Conservation (phyloP, 371 early-diverging fungal species). For the Actinomortierella wolfii region DNA sequence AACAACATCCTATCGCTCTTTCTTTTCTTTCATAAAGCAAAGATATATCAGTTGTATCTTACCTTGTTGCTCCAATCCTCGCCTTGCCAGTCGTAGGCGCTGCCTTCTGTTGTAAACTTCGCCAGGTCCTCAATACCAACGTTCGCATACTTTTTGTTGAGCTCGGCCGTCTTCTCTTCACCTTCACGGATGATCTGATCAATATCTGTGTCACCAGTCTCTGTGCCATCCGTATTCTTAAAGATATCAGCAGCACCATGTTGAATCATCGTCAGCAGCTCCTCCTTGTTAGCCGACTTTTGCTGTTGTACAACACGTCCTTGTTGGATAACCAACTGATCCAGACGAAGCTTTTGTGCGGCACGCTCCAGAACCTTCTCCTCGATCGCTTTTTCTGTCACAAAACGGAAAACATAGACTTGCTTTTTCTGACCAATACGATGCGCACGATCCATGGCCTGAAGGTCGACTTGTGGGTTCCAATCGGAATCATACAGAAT, state of each 20-base stretch:
- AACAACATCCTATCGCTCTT: neutral
- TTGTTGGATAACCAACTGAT: constrained; percentile 98
- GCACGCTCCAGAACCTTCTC: constrained; percentile 97
- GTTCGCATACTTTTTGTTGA: constrained; percentile 86
- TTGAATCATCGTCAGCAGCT: constrained; percentile 94
- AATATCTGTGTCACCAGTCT: constrained; percentile 72
- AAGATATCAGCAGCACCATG: constrained; percentile 95
- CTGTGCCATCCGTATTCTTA: constrained; percentile 54
- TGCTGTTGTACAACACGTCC: constrained; percentile 67
- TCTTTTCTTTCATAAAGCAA: too few species aligned
- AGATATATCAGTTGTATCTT: neutral
- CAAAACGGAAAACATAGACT: constrained; percentile 97
- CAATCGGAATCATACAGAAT: constrained; percentile 99
- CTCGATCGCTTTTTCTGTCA: constrained; percentile 98
- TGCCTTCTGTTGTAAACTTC: constrained; percentile 73
- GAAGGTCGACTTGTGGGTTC: constrained; percentile 98
- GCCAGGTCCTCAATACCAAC: constrained; percentile 91
- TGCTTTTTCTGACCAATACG: constrained; percentile 99
- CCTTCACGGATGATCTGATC: constrained; percentile 87
- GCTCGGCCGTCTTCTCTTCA: constrained; percentile 90
- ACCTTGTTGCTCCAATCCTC: constrained; percentile 84
- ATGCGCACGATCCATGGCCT: constrained; percentile 98
- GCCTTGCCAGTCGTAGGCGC: constrained; percentile 96
- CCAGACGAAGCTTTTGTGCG: constrained; percentile 95
- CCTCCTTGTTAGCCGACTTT: constrained; percentile 75